Evolutionary conservation across 139 green algal species (phyloP).

Genomic region (Chlamydomonas urium): DNA sequence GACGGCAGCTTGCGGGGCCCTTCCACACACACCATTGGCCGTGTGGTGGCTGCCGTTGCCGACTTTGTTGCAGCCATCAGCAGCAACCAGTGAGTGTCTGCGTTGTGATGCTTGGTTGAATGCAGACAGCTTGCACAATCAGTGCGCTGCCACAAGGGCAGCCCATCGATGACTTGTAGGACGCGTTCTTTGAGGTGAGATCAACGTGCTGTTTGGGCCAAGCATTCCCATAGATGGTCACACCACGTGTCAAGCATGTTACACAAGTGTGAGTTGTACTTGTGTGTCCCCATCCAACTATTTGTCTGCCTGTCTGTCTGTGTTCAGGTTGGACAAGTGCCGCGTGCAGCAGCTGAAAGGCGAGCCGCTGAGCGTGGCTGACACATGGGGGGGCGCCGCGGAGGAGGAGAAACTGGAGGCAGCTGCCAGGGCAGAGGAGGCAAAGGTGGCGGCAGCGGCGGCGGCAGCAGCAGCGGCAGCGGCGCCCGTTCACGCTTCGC

Average conservation of each 20-base stretch:
- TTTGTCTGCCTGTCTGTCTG: not conserved
- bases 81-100: not conserved
- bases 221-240: not conserved
- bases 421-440: too few relatives aligned
- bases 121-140: not conserved
- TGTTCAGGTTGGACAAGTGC: slow-evolving; percentile 6
- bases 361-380: not conserved
- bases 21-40: not conserved
- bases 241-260: not conserved
- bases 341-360: slow-evolving; percentile 8
- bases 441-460: too few relatives aligned
- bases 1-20: not conserved
- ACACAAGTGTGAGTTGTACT: not conserved
- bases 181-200: too few relatives aligned
- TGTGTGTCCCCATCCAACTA: not conserved
- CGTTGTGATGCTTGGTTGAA: too few relatives aligned
- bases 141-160: not conserved
- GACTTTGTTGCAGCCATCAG: slow-evolving; percentile 14
- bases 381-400: not conserved
- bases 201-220: too few relatives aligned
- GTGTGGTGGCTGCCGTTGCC: not conserved
- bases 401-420: too few relatives aligned
- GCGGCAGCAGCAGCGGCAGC: too few relatives aligned
- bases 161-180: not conserved
- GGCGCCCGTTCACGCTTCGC: not conserved